These are phyloP conservation scores for Alternaria solani DNA, from an alignment of 2,329 filamentous ascomycete species.

Conservation along the genomic window DNA sequence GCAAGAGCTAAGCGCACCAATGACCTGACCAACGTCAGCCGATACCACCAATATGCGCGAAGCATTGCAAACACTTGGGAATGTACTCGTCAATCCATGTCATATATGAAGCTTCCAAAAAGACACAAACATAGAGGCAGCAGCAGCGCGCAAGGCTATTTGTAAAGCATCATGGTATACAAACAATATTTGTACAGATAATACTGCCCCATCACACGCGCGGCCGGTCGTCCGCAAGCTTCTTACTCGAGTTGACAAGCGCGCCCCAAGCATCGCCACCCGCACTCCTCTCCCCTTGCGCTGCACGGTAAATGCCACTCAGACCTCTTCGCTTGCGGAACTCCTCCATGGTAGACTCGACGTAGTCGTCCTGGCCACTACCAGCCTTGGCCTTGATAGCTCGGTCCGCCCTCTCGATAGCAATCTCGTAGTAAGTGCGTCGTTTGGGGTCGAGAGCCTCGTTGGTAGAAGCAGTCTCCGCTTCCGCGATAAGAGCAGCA, in stretches of 20 bases:
- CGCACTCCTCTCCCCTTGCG: slow-evolving; percentile 6
- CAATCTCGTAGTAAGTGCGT: slow-evolving; percentile 24
- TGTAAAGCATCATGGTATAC: background rate
- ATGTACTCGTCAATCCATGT: too few species aligned
- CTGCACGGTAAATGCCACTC: slow-evolving; percentile 6
- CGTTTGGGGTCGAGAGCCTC: slow-evolving; percentile 17
- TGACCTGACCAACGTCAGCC: background rate
- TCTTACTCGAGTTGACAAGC: slow-evolving; percentile 25
- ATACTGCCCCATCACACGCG: slow-evolving; percentile 7
- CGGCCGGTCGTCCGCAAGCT: slow-evolving; percentile 5
- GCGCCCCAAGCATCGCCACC: slow-evolving; percentile 29
- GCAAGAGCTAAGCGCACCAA: slow-evolving; percentile 5
- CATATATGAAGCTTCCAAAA: too few species aligned
- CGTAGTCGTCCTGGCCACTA: slow-evolving; percentile 27
- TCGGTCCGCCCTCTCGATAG: slow-evolving; percentile 32
- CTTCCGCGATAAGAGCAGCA: slow-evolving; percentile 24
- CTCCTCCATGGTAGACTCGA: slow-evolving; percentile 24
- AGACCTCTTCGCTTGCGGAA: background rate
- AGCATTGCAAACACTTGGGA: too few species aligned
- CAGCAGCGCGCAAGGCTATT: background rate
- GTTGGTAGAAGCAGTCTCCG: slow-evolving; percentile 31
- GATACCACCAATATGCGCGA: too few species aligned
- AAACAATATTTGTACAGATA: slow-evolving; percentile 7
- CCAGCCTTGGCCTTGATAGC: slow-evolving; percentile 28
- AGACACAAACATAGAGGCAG: background rate